phyloP scores from a whole-genome alignment of 805 yeast genomes.

The Candida endomychidarum region DNA sequence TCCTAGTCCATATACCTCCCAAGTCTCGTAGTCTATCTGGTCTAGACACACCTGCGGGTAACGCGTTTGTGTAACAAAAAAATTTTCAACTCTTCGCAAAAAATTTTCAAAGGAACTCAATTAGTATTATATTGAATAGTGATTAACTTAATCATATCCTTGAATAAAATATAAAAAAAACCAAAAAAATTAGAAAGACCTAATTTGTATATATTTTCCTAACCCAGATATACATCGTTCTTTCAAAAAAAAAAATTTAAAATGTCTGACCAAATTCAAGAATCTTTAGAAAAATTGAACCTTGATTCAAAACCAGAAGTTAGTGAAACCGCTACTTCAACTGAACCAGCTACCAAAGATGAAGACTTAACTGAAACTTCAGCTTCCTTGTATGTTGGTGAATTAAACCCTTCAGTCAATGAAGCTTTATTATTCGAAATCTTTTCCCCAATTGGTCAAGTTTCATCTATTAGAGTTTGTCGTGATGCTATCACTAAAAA shows the following conservation, averaged over 20 bases:
- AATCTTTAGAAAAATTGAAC: conserved; percentile 49
- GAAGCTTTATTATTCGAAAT: conserved; percentile 94
- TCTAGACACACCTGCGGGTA: too few species aligned
- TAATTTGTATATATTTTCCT: conserved; percentile 7
- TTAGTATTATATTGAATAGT: neutral
- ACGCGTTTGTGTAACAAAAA: conserved; percentile 10
- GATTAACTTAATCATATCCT: conserved; percentile 1
- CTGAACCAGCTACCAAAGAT: conserved; percentile 28
- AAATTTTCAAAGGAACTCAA: conserved; percentile 5
- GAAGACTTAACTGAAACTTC: conserved; percentile 53
- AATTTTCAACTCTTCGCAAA: conserved; percentile 10
- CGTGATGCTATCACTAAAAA: conserved; percentile 97
- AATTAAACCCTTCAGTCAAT: conserved; percentile 86
- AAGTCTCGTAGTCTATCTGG: too few species aligned
- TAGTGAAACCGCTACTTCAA: conserved; percentile 23
- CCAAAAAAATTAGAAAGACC: conserved; percentile 5
- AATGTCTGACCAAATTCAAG: conserved; percentile 42
- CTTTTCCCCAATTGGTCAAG: conserved; percentile 93
- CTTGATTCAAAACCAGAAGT: conserved; percentile 36
- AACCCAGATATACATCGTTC: conserved; percentile 1
- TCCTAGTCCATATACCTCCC: too few species aligned
- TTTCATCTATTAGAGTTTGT: conserved; percentile 96
- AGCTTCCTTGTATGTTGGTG: conserved; percentile 96
- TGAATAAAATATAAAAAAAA: conserved; percentile 2
- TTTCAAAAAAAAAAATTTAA: conserved; percentile 12